Percentiles rank a stretch among this genome's conserved stretches.
Evolutionary conservation across 345 rosid species (phyloP).

Genomic region (Arabidopsis thaliana): TAIR10.1 NC_003071.7:14323501-14324000

Average conservation of each 20-base stretch:
- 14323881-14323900: background rate
- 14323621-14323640: background rate
- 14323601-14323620: background rate
- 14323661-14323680: conserved; percentile 23
- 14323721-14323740: conserved; percentile 1
- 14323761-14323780: background rate
- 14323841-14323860: background rate
- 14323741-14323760: background rate
- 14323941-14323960: background rate
- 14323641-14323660: conserved; percentile 23
- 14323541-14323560: background rate
- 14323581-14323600: background rate
- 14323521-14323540: background rate
- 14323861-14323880: background rate
- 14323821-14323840: background rate
- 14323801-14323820: no score
- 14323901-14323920: background rate
- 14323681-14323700: conserved; percentile 28
- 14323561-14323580: background rate
- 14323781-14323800: no score
- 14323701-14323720: background rate
- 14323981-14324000: no score
- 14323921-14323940: background rate
- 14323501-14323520: conserved; percentile 11
- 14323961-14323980: no score